Evolutionary conservation across 805 yeast species (phyloP).

Genomic region (Candida tammaniensis): DNA sequence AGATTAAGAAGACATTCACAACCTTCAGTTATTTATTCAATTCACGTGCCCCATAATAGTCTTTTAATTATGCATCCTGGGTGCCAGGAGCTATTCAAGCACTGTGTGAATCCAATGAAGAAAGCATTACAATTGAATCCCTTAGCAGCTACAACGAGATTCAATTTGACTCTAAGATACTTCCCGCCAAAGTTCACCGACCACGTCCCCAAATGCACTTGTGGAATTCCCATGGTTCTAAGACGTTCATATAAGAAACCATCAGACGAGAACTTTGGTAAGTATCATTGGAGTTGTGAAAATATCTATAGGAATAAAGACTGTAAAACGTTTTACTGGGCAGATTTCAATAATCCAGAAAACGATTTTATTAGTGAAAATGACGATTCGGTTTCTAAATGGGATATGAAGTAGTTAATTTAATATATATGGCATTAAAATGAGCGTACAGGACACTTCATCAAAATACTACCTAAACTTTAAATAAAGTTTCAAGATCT

Average conservation of each 20-base stretch:
- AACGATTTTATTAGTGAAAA: constrained; percentile 31
- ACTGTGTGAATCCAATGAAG: constrained; percentile 49
- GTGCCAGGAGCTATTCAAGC: constrained; percentile 74
- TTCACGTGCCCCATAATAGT: constrained; percentile 70
- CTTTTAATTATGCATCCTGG: constrained; percentile 74
- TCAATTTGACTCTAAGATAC: constrained; percentile 66
- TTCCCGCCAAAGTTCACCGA: constrained; percentile 37
- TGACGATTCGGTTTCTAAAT: constrained; percentile 34
- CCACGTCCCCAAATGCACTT: constrained; percentile 45
- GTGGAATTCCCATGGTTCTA: constrained; percentile 50
- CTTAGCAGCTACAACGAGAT: constrained; percentile 48
- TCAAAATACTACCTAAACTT: too few relatives aligned
- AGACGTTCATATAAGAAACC: constrained; percentile 50
- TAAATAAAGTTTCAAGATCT: too few relatives aligned
- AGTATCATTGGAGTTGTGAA: constrained; percentile 68
- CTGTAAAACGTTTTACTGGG: constrained; percentile 51
- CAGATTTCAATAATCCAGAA: constrained; percentile 36
- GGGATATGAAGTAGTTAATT: constrained; percentile 30
- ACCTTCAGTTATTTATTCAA: constrained; percentile 39
- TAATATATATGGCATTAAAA: too few relatives aligned
- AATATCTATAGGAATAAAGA: constrained; percentile 40
- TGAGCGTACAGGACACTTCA: too few relatives aligned
- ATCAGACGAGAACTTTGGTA: constrained; percentile 42
- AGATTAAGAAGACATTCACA: constrained; percentile 48
- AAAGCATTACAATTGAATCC: constrained; percentile 43